Evolutionary conservation across 495 filamentous ascomycete genomes (phyloP).

Genomic region (Neurospora sp.): DNA sequence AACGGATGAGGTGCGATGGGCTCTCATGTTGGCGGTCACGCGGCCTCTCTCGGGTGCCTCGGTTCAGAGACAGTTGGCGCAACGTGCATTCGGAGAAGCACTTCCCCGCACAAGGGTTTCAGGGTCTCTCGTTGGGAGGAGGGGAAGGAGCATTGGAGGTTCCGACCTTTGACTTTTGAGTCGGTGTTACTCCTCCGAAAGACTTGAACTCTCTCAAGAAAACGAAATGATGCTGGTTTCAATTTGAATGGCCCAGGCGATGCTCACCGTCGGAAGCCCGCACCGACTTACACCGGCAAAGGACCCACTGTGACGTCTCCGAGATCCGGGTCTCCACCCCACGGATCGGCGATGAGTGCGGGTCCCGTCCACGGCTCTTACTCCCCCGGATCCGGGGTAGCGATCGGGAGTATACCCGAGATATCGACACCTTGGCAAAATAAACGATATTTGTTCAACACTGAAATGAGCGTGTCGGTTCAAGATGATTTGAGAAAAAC

Average conservation of each 20-base stretch:
- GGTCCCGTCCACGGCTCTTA: not conserved
- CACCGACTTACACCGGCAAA: not conserved
- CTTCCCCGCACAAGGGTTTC: not conserved
- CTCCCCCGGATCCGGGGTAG: not conserved
- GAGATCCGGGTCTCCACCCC: not conserved
- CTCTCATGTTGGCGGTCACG: not conserved
- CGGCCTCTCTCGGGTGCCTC: not conserved
- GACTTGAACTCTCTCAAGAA: not conserved
- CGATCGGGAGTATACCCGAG: not conserved
- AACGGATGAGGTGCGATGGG: not conserved
- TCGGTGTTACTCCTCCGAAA: not conserved
- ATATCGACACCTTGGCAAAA: too few relatives aligned
- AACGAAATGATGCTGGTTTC: not conserved
- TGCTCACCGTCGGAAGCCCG: not conserved
- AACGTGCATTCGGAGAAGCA: not conserved
- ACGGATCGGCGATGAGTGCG: not conserved
- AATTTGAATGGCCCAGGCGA: not conserved
- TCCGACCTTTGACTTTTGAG: not conserved
- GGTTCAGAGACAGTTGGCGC: not conserved
- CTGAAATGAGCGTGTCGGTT: too few relatives aligned
- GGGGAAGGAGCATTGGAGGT: not conserved
- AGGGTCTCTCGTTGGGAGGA: not conserved
- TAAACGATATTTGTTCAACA: too few relatives aligned
- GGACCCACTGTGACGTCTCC: not conserved
- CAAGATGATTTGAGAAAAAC: too few relatives aligned